Conservation (phyloP, 805 yeast genomes). For the Sugiyamaella mastotermitis region DNA sequence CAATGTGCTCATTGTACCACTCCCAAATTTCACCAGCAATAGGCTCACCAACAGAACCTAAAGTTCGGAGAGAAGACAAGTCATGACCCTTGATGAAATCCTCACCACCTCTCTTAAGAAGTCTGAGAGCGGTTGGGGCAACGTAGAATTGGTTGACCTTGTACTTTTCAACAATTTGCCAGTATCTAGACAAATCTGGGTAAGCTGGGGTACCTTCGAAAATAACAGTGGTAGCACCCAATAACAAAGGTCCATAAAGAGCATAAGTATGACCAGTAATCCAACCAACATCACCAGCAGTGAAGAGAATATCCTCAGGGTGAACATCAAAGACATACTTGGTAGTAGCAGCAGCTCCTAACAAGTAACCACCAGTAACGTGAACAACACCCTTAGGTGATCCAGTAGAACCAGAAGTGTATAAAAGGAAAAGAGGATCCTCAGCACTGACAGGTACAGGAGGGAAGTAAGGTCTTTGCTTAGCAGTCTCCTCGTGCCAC, state of each 20-base stretch:
- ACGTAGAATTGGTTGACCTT: conserved; percentile 94
- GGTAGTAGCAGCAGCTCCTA: conserved; percentile 89
- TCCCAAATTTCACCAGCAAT: conserved; percentile 98
- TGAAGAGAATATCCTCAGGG: conserved; percentile 79
- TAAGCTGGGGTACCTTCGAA: conserved; percentile 98
- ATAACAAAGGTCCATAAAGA: conserved; percentile 82
- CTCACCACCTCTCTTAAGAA: conserved; percentile 86
- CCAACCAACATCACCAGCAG: conserved; percentile 99
- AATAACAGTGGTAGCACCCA: conserved; percentile 87
- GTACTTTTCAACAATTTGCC: conserved; percentile 91
- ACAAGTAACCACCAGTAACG: conserved; percentile 86
- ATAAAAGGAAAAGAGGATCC: conserved; percentile 91
- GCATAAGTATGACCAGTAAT: conserved; percentile 98
- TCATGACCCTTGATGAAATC: conserved; percentile 76
- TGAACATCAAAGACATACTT: conserved; percentile 92
- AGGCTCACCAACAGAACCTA: conserved; percentile 98
- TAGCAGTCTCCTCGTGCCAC: conserved; percentile 89
- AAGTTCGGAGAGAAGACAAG: conserved; percentile 77
- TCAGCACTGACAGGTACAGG: conserved; percentile 85
- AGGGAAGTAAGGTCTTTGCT: conserved; percentile 79
- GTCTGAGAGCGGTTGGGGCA: conserved; percentile 96
- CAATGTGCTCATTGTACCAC: conserved; percentile 93
- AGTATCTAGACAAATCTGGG: conserved; percentile 91
- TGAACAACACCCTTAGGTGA: conserved; percentile 98
- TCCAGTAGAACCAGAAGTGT: conserved; percentile 98